Base-by-base conservation (phyloP, 1,284 basidiomycete genomes). In the Austroboletus rostrupii region DNA sequence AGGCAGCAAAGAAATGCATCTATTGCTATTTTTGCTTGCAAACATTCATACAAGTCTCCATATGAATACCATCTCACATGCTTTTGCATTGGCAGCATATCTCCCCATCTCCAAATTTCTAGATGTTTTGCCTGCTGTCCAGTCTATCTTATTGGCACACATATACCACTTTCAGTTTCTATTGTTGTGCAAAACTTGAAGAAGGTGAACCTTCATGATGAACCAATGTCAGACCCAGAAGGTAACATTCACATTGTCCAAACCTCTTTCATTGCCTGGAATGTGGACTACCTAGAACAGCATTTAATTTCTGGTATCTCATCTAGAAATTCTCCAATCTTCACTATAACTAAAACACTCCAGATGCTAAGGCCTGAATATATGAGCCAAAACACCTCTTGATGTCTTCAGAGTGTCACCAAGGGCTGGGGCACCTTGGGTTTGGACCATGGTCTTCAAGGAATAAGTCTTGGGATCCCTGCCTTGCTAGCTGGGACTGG, bases 1-100 rank as follows among this genome's bases (percentile, higher is more conserved):
- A 0, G 33, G 49, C 0, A 26, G 55, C 7, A 54, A 57, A 11
- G 52, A 58, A 6, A 58, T 58, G 55, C 51, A 60, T n/a, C 58
- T 13, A 0, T 5, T 60, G 1, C 23, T 58, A 0, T 36, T 60
- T 1, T 60, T 38, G 0, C 9, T 60, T 0, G 45, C 49, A 2
- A 58, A 58, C 7, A 60, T 58, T 0, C 52, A 60, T 40, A 45
- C 51, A 2, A 3, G 13, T 10, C 21, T 55, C 0, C 16, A 3
- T 0, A 59, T 57, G 52, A 58, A 55, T 6, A 56, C 48, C 0
- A 52, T 38, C 3, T 55, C 48, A 0, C 58, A 59, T 20, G 31
- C 37, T 0, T 59, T 44, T 2, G 19, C 36, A 6, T 17, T 60
- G 3, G 36, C 36, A 0, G 41, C 48, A 0, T 53, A 55, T 9